phyloP scores from a whole-genome alignment of 2,329 filamentous ascomycete species.

The Arthrobotrys sinensis region DNA sequence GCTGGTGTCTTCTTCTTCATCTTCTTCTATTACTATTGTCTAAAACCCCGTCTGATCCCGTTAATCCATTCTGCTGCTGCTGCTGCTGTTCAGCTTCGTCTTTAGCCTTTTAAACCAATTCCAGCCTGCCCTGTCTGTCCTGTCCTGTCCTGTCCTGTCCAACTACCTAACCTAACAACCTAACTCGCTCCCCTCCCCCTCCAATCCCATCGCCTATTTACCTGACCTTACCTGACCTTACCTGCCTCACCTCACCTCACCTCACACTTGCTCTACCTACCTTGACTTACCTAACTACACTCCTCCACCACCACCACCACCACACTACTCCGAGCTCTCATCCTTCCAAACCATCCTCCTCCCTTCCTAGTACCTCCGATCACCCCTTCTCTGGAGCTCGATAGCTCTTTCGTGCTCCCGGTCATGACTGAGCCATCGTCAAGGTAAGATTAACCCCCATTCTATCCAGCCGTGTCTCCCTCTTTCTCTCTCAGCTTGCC shows the following conservation, averaged over 20 bases:
- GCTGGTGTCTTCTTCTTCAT: no score
- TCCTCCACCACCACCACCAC: neutral
- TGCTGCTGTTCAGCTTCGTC: conserved; percentile 41
- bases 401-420: conserved; percentile 55
- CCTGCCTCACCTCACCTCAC: neutral
- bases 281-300: neutral
- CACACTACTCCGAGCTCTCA: conserved; percentile 5
- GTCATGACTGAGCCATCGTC: conserved; percentile 61
- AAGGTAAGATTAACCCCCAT: conserved; percentile 43
- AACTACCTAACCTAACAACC: neutral
- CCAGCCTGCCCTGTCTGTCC: neutral
- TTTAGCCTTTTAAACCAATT: conserved; percentile 46
- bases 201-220: neutral
- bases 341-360: conserved; percentile 3
- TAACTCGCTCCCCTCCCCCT: conserved; percentile 33
- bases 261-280: neutral
- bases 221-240: neutral
- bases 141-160: neutral
- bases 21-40: no score
- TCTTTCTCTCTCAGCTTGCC: neutral
- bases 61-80: neutral
- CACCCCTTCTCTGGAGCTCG: conserved; percentile 26
- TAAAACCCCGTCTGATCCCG: neutral
- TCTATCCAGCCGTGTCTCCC: neutral
- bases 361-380: conserved; percentile 3